A percentile compares a stretch with the other conserved stretches of the same genome.
These are phyloP conservation scores for Trichoderma arundinaceum DNA, from an alignment of 2,329 filamentous ascomycete species.

Conservation along the genomic window DNA sequence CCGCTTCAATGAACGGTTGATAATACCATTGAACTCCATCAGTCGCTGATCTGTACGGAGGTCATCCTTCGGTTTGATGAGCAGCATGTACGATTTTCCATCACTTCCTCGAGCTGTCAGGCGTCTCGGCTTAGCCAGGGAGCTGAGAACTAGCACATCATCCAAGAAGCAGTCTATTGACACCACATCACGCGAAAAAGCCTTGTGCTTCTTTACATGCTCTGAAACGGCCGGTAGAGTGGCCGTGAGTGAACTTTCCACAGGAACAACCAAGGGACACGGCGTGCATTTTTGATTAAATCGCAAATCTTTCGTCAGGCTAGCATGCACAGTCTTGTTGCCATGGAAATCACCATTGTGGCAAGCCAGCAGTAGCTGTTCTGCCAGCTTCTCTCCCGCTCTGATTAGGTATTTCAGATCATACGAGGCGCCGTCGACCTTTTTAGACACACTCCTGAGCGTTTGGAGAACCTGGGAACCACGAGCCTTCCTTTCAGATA, in stretches of 20 bases:
- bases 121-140: conserved; percentile 89
- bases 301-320: conserved; percentile 74
- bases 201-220: conserved; percentile 75
- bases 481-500: conserved; percentile 64
- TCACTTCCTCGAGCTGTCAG: conserved; percentile 88
- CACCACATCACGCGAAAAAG: conserved; percentile 85
- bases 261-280: conserved; percentile 84
- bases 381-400: conserved; percentile 80
- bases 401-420: conserved; percentile 76
- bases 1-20: conserved; percentile 90
- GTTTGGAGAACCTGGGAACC: conserved; percentile 59
- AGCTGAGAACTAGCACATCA: conserved; percentile 87
- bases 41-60: conserved; percentile 95
- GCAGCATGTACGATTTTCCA: conserved; percentile 82
- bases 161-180: conserved; percentile 83
- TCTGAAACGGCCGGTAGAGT: conserved; percentile 78
- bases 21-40: conserved; percentile 99
- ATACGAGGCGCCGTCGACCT: conserved; percentile 55
- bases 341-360: conserved; percentile 74
- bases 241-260: conserved; percentile 82
- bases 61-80: conserved; percentile 98
- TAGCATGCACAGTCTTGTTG: conserved; percentile 71
- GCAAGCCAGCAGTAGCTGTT: conserved; percentile 80
- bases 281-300: conserved; percentile 87
- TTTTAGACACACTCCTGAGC: conserved; percentile 55